Percentiles rank a stretch among this genome's conserved stretches.
Evolutionary conservation across 2,329 filamentous ascomycete genomes (phyloP).

Genomic region (Amphichorda felina): DNA sequence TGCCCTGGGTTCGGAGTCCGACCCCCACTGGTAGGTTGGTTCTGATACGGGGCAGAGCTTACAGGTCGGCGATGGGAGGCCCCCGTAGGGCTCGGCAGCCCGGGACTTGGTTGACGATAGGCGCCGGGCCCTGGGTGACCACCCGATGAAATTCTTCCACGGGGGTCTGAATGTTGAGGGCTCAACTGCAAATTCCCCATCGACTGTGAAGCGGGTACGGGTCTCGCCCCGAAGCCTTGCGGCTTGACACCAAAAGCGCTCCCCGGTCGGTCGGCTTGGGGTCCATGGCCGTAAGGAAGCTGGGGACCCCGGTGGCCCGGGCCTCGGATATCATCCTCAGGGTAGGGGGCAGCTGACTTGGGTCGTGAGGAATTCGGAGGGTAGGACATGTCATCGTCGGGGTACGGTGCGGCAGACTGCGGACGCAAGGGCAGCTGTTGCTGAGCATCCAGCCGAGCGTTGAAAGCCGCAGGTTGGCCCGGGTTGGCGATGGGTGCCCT

Average conservation of each 20-base stretch:
- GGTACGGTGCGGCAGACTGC: slow-evolving; percentile 55
- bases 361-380: slow-evolving; percentile 31
- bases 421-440: slow-evolving; percentile 22
- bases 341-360: slow-evolving; percentile 37
- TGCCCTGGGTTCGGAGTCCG: slow-evolving; percentile 5
- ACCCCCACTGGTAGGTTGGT: slow-evolving; percentile 13
- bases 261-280: slow-evolving; percentile 33
- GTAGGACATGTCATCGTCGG: slow-evolving; percentile 51
- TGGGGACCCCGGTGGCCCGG: slow-evolving; percentile 29
- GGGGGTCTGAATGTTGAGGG: slow-evolving; percentile 22
- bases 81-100: slow-evolving; percentile 4
- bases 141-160: slow-evolving; percentile 28
- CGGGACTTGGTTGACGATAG: slow-evolving; percentile 25
- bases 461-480: slow-evolving; percentile 27
- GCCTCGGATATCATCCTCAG: slow-evolving; percentile 33
- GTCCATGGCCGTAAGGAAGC: slow-evolving; percentile 27
- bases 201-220: slow-evolving; percentile 17
- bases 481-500: slow-evolving; percentile 21
- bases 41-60: slow-evolving; percentile 11
- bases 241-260: slow-evolving; percentile 44
- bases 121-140: slow-evolving; percentile 27
- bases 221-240: slow-evolving; percentile 7
- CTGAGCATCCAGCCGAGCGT: slow-evolving; percentile 32
- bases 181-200: slow-evolving; percentile 32
- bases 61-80: slow-evolving; percentile 8